These are phyloP conservation scores for Pythium coloratum DNA, from an alignment of 352 stramenopile genomes.

Conservation along the genomic window DNA sequence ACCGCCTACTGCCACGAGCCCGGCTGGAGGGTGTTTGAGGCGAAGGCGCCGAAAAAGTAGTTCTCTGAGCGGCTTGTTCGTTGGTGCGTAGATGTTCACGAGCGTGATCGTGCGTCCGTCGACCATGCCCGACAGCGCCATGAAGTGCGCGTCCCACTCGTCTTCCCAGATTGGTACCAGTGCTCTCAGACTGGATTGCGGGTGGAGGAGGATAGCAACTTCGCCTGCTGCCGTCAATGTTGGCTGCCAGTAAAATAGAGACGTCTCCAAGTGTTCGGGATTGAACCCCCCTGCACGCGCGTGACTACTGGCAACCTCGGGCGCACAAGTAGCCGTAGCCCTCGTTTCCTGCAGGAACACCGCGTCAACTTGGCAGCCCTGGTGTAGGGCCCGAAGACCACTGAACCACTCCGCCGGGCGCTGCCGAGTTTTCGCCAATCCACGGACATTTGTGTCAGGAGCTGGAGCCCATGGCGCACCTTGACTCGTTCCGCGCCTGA, in stretches of 20 bases:
- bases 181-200: background rate
- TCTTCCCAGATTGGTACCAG: slow-evolving; percentile 4
- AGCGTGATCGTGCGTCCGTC: background rate
- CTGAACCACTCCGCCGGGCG: too few species aligned
- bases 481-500: too few species aligned
- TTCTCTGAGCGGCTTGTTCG: background rate
- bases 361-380: too few species aligned
- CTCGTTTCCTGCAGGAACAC: too few species aligned
- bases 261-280: too few species aligned
- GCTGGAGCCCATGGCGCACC: too few species aligned
- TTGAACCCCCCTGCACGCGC: too few species aligned
- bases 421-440: too few species aligned
- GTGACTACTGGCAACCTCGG: too few species aligned
- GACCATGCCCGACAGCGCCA: background rate
- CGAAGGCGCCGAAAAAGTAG: background rate
- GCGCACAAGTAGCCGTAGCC: too few species aligned
- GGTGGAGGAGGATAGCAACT: slow-evolving; percentile 12
- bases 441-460: too few species aligned
- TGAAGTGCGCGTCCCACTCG: slow-evolving; percentile 1
- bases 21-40: background rate
- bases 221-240: slow-evolving; percentile 4
- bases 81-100: slow-evolving; percentile 12
- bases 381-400: too few species aligned
- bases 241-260: slow-evolving; percentile 8
- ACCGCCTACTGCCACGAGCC: slow-evolving; percentile 6